Evolutionary conservation across 2,329 filamentous ascomycete species (phyloP).

Genomic region (Teratosphaeria pseudoeucalypti): DNA sequence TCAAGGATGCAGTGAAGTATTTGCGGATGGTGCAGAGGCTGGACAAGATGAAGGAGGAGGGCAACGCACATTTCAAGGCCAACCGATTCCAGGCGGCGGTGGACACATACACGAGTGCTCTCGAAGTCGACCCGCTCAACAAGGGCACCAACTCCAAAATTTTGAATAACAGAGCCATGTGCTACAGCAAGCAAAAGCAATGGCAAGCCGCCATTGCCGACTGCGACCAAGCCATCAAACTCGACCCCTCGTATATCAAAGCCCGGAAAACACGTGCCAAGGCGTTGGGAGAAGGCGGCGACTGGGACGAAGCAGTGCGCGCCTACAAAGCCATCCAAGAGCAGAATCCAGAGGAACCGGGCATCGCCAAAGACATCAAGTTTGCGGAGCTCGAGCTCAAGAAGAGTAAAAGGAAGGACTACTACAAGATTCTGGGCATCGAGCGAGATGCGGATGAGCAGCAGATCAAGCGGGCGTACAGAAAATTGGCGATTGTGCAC

Average conservation of each 20-base stretch:
- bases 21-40: slow-evolving; percentile 84
- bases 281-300: slow-evolving; percentile 70
- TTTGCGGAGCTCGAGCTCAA: slow-evolving; percentile 91
- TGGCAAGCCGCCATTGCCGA: slow-evolving; percentile 73
- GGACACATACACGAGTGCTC: slow-evolving; percentile 70
- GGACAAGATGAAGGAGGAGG: slow-evolving; percentile 86
- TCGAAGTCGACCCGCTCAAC: slow-evolving; percentile 79
- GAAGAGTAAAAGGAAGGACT: slow-evolving; percentile 95
- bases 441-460: slow-evolving; percentile 73
- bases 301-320: slow-evolving; percentile 83
- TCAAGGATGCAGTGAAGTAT: slow-evolving; percentile 77
- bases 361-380: slow-evolving; percentile 72
- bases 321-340: slow-evolving; percentile 85
- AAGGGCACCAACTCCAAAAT: slow-evolving; percentile 91
- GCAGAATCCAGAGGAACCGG: slow-evolving; percentile 68
- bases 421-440: slow-evolving; percentile 92
- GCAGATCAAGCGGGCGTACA: slow-evolving; percentile 94
- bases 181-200: slow-evolving; percentile 72
- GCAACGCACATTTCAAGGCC: slow-evolving; percentile 81
- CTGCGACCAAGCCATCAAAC: slow-evolving; percentile 69
- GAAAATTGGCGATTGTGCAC: slow-evolving; percentile 84
- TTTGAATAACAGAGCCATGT: slow-evolving; percentile 83
- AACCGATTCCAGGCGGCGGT: slow-evolving; percentile 71
- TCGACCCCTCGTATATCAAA: slow-evolving; percentile 80
- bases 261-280: slow-evolving; percentile 91